These are phyloP conservation scores for Seiridium unicorne DNA, from an alignment of 2,329 filamentous ascomycete species.

Conservation along the genomic window DNA sequence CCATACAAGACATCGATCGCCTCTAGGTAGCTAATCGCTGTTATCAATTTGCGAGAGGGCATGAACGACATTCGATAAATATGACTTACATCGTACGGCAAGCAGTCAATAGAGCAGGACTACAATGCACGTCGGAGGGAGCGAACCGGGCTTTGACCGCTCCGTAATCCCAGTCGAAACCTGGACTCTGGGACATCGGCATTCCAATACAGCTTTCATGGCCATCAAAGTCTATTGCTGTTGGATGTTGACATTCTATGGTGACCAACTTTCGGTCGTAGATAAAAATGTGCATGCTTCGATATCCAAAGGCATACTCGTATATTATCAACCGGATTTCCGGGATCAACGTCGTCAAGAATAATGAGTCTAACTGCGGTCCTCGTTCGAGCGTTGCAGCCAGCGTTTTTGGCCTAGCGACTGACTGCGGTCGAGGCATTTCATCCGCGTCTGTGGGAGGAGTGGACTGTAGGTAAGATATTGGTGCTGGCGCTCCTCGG, in stretches of 20 bases:
- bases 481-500: too few relatives aligned
- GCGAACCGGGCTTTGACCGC: not conserved
- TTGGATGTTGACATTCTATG: not conserved
- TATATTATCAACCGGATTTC: constrained; percentile 1
- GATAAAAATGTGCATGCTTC: constrained; percentile 5
- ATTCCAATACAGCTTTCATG: not conserved
- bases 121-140: not conserved
- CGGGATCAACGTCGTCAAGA: not conserved
- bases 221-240: not conserved
- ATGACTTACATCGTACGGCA: not conserved
- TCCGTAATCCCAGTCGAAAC: not conserved
- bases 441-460: too few relatives aligned
- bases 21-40: not conserved
- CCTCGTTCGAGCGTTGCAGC: not conserved
- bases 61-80: not conserved
- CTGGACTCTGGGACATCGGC: not conserved
- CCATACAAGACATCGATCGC: not conserved
- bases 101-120: not conserved
- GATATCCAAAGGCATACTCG: not conserved
- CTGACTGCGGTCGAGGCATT: too few relatives aligned
- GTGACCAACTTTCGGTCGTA: not conserved
- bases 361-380: not conserved
- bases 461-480: too few relatives aligned
- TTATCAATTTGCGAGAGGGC: not conserved
- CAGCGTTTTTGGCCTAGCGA: not conserved